A percentile compares a stretch with the other conserved stretches of the same genome.
Evolutionary conservation across 169 alveolate genomes (phyloP).

Genomic region (Toxoplasma gondii): DNA sequence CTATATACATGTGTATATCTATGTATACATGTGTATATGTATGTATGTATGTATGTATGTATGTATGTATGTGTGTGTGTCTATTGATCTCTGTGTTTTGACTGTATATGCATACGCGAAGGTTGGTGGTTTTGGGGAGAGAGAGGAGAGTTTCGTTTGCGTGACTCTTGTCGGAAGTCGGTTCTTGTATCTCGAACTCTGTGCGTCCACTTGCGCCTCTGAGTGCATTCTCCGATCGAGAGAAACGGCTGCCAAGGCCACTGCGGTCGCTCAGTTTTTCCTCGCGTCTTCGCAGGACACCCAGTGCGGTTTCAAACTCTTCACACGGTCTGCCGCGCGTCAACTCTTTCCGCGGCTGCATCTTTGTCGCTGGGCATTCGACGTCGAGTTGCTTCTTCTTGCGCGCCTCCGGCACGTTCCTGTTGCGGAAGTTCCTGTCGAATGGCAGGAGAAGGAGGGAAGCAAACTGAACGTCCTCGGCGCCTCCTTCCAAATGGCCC

Average conservation of each 20-base stretch:
- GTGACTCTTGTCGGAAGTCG: too few species aligned
- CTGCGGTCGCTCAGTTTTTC: too few species aligned
- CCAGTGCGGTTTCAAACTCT: constrained; percentile 90
- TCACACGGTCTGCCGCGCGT: constrained; percentile 83
- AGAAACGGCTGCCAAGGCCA: too few species aligned
- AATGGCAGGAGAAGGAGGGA: constrained; percentile 85
- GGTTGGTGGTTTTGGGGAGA: too few species aligned
- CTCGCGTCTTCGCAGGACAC: constrained; percentile 77
- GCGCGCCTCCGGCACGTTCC: constrained; percentile 62
- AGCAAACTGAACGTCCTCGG: constrained; percentile 69
- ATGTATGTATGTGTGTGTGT: background rate
- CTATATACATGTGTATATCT: background rate
- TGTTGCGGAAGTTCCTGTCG: constrained; percentile 74
- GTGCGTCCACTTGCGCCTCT: too few species aligned
- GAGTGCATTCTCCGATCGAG: too few species aligned
- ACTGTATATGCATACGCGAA: too few species aligned
- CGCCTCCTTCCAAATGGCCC: constrained; percentile 57
- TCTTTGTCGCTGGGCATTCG: constrained; percentile 86
- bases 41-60: background rate
- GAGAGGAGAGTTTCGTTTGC: too few species aligned
- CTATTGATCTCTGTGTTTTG: too few species aligned
- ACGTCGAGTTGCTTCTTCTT: constrained; percentile 85
- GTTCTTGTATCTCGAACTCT: too few species aligned
- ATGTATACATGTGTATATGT: background rate
- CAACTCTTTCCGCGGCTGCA: constrained; percentile 71